These are phyloP conservation scores for Geopyxis carbonaria DNA, from an alignment of 495 filamentous ascomycete species.

Conservation along the genomic window DNA sequence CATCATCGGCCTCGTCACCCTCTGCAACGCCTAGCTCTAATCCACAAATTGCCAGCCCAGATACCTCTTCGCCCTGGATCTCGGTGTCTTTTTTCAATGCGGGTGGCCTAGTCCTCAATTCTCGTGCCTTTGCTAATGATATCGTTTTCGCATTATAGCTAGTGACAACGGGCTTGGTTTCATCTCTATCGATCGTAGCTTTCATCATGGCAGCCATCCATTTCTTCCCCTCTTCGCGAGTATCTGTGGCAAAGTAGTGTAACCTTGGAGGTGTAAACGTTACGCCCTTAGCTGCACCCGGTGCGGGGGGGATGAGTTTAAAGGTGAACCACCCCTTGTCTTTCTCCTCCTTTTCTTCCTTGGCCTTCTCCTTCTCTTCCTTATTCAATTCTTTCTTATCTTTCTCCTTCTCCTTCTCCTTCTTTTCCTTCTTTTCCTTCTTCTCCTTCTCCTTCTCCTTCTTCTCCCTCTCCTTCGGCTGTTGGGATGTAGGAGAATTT, in stretches of 20 bases:
- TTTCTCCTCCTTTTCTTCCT: slow-evolving; percentile 14
- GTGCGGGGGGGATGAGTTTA: slow-evolving; percentile 85
- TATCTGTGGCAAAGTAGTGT: slow-evolving; percentile 94
- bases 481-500: slow-evolving; percentile 11
- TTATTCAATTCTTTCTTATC: not conserved
- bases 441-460: slow-evolving; percentile 5
- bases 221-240: slow-evolving; percentile 63
- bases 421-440: slow-evolving; percentile 9
- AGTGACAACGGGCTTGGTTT: slow-evolving; percentile 54
- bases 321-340: slow-evolving; percentile 59
- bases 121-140: slow-evolving; percentile 62
- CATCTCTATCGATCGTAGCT: slow-evolving; percentile 91
- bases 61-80: too few relatives aligned
- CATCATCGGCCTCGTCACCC: slow-evolving; percentile 9
- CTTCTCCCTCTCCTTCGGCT: not conserved
- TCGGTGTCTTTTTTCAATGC: slow-evolving; percentile 7
- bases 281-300: slow-evolving; percentile 73
- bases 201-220: slow-evolving; percentile 99
- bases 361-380: slow-evolving; percentile 8
- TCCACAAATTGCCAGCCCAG: slow-evolving; percentile 12
- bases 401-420: slow-evolving; percentile 21
- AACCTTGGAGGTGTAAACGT: slow-evolving; percentile 94
- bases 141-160: slow-evolving; percentile 95
- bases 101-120: slow-evolving; percentile 74
- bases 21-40: slow-evolving; percentile 10